Percentiles rank a stretch among this genome's conserved stretches.
Conservation (phyloP, 1,284 basidiomycete genomes). For the Malassezia furfur region DNA sequence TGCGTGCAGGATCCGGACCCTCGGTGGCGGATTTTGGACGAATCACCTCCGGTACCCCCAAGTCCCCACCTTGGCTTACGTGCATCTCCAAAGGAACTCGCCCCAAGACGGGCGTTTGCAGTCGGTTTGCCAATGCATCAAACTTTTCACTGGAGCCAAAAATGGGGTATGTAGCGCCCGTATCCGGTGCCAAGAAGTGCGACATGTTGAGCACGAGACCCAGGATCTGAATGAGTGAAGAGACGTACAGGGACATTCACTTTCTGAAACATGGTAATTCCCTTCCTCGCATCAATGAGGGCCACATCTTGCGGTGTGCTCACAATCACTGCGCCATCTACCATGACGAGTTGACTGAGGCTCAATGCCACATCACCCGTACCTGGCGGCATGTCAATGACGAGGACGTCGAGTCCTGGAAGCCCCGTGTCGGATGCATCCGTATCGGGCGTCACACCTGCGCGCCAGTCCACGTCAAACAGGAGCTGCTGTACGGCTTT, state of each 20-base stretch:
- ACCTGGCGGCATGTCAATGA: constrained; percentile 94
- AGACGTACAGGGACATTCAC: constrained; percentile 67
- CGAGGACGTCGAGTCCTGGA: constrained; percentile 63
- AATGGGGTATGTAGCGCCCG: constrained; percentile 62
- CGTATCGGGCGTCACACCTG: constrained; percentile 11
- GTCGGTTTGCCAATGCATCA: constrained; percentile 56
- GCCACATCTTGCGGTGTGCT: constrained; percentile 95
- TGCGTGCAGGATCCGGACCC: constrained; percentile 30
- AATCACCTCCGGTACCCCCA: constrained; percentile 55
- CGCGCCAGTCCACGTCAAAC: constrained; percentile 87
- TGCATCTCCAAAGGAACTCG: constrained; percentile 71
- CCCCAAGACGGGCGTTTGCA: constrained; percentile 65
- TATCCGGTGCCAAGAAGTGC: constrained; percentile 73
- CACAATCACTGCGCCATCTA: constrained; percentile 52
- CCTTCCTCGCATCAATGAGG: constrained; percentile 80
- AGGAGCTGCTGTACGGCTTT: constrained; percentile 94
- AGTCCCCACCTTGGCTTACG: constrained; percentile 68
- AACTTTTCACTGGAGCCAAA: constrained; percentile 69
- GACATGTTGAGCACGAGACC: constrained; percentile 86
- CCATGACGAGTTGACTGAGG: constrained; percentile 71
- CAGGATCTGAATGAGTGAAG: constrained; percentile 58
- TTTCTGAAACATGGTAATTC: constrained; percentile 86
- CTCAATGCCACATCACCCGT: constrained; percentile 92
- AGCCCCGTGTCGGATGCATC: constrained; percentile 8
- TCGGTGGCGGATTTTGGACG: constrained; percentile 18